Evolutionary conservation across 306 rosid genomes (phyloP).

Genomic region (barrel medic (Medicago truncatula)): MtrunA17r5.0-ANR NC_053045.1:49998501-49999000

Average conservation of each 20-base stretch:
- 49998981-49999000: conserved; percentile 14
- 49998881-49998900: conserved; percentile 39
- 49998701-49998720: conserved; percentile 43
- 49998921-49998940: conserved; percentile 49
- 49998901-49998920: conserved; percentile 25
- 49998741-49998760: conserved; percentile 61
- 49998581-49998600: conserved; percentile 48
- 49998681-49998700: conserved; percentile 57
- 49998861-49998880: conserved; percentile 43
- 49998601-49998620: conserved; percentile 73
- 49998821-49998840: conserved; percentile 57
- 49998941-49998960: not conserved
- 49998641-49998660: conserved; percentile 12
- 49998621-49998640: conserved; percentile 28
- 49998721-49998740: conserved; percentile 59
- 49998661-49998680: conserved; percentile 33
- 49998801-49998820: conserved; percentile 49
- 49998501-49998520: conserved; percentile 67
- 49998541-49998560: conserved; percentile 10
- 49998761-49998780: conserved; percentile 62
- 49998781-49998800: conserved; percentile 79
- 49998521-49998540: conserved; percentile 35
- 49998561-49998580: not conserved
- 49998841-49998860: conserved; percentile 87
- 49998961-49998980: not conserved